Percentiles rank a stretch among this genome's conserved stretches.
These are phyloP conservation scores for Allantophomopsis cytisporea DNA, from an alignment of 2,329 filamentous ascomycete genomes.

Conservation along the genomic window DNA sequence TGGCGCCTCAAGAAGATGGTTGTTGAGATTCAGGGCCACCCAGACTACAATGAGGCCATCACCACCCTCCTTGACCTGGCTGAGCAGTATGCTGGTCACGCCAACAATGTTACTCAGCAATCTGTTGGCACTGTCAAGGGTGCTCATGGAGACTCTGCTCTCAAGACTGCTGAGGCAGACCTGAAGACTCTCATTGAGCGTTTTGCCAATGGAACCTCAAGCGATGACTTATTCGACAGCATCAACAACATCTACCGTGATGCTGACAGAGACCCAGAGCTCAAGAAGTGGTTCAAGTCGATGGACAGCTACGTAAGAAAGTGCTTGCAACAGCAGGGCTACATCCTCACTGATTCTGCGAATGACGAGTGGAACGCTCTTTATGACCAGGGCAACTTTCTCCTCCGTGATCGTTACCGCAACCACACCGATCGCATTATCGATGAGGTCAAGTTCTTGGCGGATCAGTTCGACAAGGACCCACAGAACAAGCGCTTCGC, in stretches of 20 bases:
- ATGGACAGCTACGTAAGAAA: constrained; percentile 68
- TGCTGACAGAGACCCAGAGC: constrained; percentile 73
- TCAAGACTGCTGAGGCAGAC: constrained; percentile 64
- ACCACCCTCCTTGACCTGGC: constrained; percentile 74
- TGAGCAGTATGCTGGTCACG: constrained; percentile 72
- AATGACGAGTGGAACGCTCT: constrained; percentile 73
- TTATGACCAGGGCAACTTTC: constrained; percentile 73
- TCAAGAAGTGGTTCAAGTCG: constrained; percentile 79
- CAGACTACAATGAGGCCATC: constrained; percentile 87
- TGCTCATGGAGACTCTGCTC: constrained; percentile 46
- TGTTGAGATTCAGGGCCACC: constrained; percentile 88
- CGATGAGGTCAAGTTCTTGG: constrained; percentile 84
- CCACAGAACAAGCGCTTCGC: constrained; percentile 74
- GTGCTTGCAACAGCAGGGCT: constrained; percentile 80
- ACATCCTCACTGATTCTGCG: constrained; percentile 70
- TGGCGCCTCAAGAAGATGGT: constrained; percentile 97
- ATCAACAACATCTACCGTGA: constrained; percentile 79
- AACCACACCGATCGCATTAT: constrained; percentile 73
- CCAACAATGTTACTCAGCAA: constrained; percentile 49
- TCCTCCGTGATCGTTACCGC: constrained; percentile 81
- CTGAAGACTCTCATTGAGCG: constrained; percentile 82
- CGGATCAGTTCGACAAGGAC: constrained; percentile 80
- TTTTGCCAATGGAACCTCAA: constrained; percentile 88
- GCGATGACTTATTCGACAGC: constrained; percentile 72
- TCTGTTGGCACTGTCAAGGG: constrained; percentile 58